phyloP scores from a whole-genome alignment of 2,329 filamentous ascomycete genomes.

The Penicillium sp. region DNA sequence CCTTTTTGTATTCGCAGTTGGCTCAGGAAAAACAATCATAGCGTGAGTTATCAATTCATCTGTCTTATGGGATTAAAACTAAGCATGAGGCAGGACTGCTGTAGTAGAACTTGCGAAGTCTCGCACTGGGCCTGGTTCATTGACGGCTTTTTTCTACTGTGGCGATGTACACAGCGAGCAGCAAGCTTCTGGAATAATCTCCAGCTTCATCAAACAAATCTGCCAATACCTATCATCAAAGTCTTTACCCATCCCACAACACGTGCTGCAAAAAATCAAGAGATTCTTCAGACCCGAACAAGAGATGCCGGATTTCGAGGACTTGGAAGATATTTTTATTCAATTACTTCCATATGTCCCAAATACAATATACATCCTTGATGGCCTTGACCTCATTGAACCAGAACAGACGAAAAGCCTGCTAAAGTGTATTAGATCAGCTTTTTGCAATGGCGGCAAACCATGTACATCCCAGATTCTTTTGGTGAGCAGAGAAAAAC shows the following conservation, averaged over 20 bases:
- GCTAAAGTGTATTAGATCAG: background rate
- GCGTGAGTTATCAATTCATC: background rate
- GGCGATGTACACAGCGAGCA: background rate
- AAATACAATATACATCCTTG: conserved; percentile 3
- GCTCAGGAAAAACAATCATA: conserved; percentile 10
- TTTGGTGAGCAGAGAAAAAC: conserved; percentile 19
- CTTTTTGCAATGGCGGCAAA: background rate
- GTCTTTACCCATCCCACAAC: background rate
- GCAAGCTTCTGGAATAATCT: background rate
- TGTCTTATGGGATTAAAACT: background rate
- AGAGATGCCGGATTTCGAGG: background rate
- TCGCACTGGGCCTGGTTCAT: background rate
- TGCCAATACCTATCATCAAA: background rate
- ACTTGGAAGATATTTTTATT: background rate
- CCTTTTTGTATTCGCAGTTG: background rate
- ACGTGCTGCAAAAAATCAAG: background rate
- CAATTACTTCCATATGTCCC: background rate
- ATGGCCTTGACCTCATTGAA: background rate
- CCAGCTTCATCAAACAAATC: conserved; percentile 6
- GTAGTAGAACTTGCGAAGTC: background rate
- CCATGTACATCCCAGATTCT: conserved; percentile 12
- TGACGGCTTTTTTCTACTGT: conserved; percentile 9
- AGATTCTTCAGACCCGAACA: background rate
- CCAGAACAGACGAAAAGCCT: background rate
- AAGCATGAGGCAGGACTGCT: background rate